Evolutionary conservation across 768 basidiomycete species (phyloP).

Genomic region (Paxillus ammoniavirescens): DNA sequence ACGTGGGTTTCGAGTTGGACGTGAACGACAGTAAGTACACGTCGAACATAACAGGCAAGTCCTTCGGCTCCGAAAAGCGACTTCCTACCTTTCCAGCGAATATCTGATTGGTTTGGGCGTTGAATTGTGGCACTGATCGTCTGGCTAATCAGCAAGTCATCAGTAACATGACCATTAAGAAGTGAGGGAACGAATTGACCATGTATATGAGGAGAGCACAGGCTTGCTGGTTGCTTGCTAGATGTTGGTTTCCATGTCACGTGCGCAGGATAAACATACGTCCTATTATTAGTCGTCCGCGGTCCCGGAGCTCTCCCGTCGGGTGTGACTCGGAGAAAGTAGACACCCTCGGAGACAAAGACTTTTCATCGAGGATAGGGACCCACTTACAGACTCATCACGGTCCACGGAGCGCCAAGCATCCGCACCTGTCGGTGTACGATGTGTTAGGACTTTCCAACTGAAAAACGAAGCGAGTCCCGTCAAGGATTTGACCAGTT

Average conservation of each 20-base stretch:
- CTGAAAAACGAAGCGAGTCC: background rate
- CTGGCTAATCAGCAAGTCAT: no score
- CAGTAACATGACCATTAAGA: no score
- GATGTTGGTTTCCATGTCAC: no score
- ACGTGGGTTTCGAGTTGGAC: background rate
- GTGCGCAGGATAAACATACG: no score
- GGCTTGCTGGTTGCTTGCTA: background rate
- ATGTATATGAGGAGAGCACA: background rate
- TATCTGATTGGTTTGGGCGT: background rate
- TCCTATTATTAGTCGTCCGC: background rate
- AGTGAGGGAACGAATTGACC: background rate
- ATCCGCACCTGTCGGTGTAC: background rate
- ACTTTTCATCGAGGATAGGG: no score
- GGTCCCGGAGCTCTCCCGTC: no score
- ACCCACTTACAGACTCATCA: background rate
- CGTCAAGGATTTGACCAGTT: background rate
- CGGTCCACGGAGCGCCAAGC: background rate
- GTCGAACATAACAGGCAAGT: background rate
- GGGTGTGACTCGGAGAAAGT: background rate
- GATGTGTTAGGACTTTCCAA: background rate
- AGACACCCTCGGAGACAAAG: background rate
- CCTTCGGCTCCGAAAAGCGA: background rate
- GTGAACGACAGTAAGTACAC: background rate
- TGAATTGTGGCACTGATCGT: no score
- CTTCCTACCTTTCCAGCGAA: background rate